A percentile compares a stretch with the other conserved stretches of the same genome.
Evolutionary conservation across 805 yeast genomes (phyloP).

Genomic region (Candida manassasensis): DNA sequence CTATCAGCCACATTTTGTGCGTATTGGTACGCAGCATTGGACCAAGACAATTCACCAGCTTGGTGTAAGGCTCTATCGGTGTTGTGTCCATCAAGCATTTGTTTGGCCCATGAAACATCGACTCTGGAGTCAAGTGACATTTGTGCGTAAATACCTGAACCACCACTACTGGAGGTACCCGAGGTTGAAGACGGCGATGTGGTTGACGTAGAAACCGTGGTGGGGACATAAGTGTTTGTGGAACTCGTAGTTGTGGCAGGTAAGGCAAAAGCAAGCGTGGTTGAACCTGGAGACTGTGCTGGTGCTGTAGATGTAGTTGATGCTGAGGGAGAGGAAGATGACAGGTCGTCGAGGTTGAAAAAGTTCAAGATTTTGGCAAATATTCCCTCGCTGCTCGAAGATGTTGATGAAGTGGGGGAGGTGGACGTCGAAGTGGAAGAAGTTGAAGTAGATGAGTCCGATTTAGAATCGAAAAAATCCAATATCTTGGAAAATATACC

Average conservation of each 20-base stretch:
- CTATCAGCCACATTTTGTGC: slow-evolving; percentile 31
- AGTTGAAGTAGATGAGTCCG: slow-evolving; percentile 7
- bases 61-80: slow-evolving; percentile 27
- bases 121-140: slow-evolving; percentile 16
- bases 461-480: no score
- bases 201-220: slow-evolving; percentile 7
- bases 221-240: slow-evolving; percentile 2
- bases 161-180: slow-evolving; percentile 3
- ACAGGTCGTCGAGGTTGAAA: no score
- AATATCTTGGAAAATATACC: no score
- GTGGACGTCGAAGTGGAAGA: slow-evolving; percentile 7
- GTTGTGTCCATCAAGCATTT: slow-evolving; percentile 31
- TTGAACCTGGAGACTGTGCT: not conserved
- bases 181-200: slow-evolving; percentile 1
- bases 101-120: slow-evolving; percentile 25
- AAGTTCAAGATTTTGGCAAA: no score
- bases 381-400: no score
- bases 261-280: slow-evolving; percentile 3
- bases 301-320: not conserved
- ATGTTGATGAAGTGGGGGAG: no score
- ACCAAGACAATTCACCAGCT: slow-evolving; percentile 28
- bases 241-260: slow-evolving; percentile 6
- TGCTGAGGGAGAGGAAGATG: no score
- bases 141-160: slow-evolving; percentile 10
- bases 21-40: slow-evolving; percentile 25